Evolutionary conservation across 1,284 basidiomycete genomes (phyloP), one percentile per base, ranked within the genome.

Genomic region (Amylostereum chailletii): DNA sequence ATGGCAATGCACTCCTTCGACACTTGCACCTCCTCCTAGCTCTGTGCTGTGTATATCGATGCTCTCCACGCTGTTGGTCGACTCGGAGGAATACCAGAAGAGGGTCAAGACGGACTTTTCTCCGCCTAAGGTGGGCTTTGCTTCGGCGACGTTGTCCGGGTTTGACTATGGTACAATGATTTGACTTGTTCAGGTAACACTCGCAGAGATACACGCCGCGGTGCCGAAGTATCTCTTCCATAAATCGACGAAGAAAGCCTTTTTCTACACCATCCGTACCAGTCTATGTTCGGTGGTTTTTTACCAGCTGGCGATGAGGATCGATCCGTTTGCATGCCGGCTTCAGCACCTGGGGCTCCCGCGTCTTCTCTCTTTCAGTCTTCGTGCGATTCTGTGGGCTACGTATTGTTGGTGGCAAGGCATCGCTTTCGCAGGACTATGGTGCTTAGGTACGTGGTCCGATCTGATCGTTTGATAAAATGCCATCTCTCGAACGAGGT

Each of bases 161-260:
- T 47, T 19, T n/a, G 10, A 4, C 42, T 29, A 30, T n/a, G 19
- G 33, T 31, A 5, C 31, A 36, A 56, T 48, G 33, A 48, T 53
- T 47, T 53, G 34, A 11, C 7, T 26, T 31, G 31, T 47, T 9
- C 44, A 59, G 70, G 62, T 69, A 39, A 72, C 74, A 9, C 57
- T 77, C 31, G 57, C 68, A 8, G 67, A 79, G 47, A 56, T 81
- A 11, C 75, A 71, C 51, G 62, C 71, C 1, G 71, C 66, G 3
- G 63, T 81, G 11, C 77, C 77, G 1, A 77, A 77, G 42, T 79
- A 86, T 63, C 81, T 89, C 62, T 84, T 79, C 62, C 68, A 85
- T 62, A 83, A 82, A 62, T 81, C 76, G 3, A 84, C 85, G 0
- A 47, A 76, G 53, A 74, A 74, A 56, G 83, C 80, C 33, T 70